Conservation (phyloP, 768 basidiomycete species). For the Tricholoma hemisulphureum region DNA sequence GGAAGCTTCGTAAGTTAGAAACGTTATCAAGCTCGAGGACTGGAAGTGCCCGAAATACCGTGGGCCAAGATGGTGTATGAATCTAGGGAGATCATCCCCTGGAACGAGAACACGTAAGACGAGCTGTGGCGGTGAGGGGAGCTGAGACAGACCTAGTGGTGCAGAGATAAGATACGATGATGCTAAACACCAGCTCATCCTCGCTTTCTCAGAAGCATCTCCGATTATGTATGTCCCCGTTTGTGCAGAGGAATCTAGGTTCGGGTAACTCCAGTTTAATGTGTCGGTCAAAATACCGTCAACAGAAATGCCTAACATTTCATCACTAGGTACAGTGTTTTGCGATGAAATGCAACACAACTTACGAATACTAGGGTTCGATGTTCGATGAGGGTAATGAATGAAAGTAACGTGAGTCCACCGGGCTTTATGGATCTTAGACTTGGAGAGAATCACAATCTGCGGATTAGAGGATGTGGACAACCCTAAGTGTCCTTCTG, state of each 20-base stretch:
- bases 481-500: constrained; percentile 58
- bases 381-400: constrained; percentile 56
- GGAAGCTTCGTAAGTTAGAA: constrained; percentile 82
- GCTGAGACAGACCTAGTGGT: constrained; percentile 47
- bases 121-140: background rate
- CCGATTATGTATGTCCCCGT: constrained; percentile 54
- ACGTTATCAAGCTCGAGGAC: constrained; percentile 63
- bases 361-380: constrained; percentile 62
- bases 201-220: constrained; percentile 40
- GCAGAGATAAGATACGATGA: constrained; percentile 61
- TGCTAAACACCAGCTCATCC: constrained; percentile 66
- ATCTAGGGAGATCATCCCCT: constrained; percentile 71
- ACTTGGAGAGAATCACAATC: constrained; percentile 42
- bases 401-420: constrained; percentile 77
- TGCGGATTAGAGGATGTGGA: constrained; percentile 38
- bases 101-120: constrained; percentile 5
- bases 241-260: constrained; percentile 36
- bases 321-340: background rate
- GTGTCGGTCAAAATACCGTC: constrained; percentile 70
- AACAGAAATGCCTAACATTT: constrained; percentile 59
- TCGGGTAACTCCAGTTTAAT: constrained; percentile 64
- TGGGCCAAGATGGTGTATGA: constrained; percentile 81
- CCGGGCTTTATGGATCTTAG: constrained; percentile 49
- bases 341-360: constrained; percentile 8
- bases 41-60: constrained; percentile 77